phyloP scores from a whole-genome alignment of 2,329 filamentous ascomycete genomes.

The Pleomassaria siparia region DNA sequence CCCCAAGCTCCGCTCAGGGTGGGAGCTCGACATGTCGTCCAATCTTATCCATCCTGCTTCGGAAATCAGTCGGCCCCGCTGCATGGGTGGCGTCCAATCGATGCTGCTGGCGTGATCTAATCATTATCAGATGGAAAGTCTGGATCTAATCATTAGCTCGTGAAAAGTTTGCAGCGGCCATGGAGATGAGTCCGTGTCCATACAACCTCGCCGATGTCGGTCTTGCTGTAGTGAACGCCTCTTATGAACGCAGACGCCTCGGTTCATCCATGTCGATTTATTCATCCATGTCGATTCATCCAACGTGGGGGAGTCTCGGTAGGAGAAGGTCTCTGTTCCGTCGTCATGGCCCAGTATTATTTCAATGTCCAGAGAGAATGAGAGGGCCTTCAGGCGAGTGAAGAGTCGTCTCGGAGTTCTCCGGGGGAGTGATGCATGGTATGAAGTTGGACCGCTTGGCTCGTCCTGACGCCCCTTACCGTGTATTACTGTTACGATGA shows the following conservation, averaged over 20 bases:
- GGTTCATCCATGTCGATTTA: neutral
- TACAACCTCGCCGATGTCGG: neutral
- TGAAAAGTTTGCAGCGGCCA: neutral
- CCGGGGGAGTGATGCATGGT: no score
- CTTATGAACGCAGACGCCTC: neutral
- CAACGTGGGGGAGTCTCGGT: no score
- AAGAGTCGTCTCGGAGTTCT: no score
- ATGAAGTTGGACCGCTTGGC: no score
- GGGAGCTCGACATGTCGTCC: neutral
- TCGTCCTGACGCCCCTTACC: no score
- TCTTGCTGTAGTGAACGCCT: neutral
- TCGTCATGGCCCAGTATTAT: no score
- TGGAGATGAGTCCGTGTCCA: neutral
- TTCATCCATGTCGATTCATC: no score
- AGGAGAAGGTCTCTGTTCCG: no score
- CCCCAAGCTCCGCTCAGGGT: neutral
- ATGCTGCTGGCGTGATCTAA: neutral
- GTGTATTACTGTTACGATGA: no score
- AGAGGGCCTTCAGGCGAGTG: no score
- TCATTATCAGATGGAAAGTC: constrained; percentile 1
- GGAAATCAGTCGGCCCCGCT: neutral
- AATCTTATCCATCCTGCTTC: neutral
- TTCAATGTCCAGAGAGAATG: no score
- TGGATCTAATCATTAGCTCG: neutral
- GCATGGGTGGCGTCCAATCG: neutral